Evolutionary conservation across 2,329 filamentous ascomycete species (phyloP), one percentile per base, ranked within the genome.

Genomic region (Trichoderma gracile): DNA sequence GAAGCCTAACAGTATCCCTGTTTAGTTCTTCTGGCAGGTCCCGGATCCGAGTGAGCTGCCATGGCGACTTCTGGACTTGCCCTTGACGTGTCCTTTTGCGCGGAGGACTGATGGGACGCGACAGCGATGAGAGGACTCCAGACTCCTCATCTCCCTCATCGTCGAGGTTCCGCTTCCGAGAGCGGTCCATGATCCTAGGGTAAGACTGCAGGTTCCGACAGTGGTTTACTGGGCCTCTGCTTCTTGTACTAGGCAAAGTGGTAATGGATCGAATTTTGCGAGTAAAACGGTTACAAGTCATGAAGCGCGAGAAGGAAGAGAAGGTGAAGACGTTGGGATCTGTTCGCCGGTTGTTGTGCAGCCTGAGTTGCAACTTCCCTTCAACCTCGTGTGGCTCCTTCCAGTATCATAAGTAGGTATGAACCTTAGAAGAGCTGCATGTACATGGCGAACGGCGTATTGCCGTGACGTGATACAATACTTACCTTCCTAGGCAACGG

Each of bases 1-100:
- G 77, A 10, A 95, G 78, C 1, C 80, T 82, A 40, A 94, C 76
- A 0, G 90, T 81, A 73, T 89, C 90, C 25, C 80, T 77, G 76
- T 96, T 95, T 66, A 78, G 76, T 1, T 77, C 74, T 1, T 79
- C 74, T 1, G 86, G 80, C 0, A 93, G 78, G 69, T 90, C 89
- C 30, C 79, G 80, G 61, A 95, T 88, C 65, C 81, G 82, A 0
- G 89, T 93, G 15, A 95, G 83, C 64, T 87, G 86, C 68, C 93
- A 85, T 0, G 91, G 91, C 1, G 91, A 93, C 1, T 73, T 25
- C 86, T 70, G 1, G 14, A 72, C 30, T 33, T 66, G 27, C 7
- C 55, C 21, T 1, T 62, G 65, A 8, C 70, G 68, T 21, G 66
- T 71, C 64, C 68, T 77, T 67, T 76, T 80, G 47, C 52, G 71